These are phyloP conservation scores for Trametes gibbosa DNA, from an alignment of 768 basidiomycete species.

Conservation along the genomic window DNA sequence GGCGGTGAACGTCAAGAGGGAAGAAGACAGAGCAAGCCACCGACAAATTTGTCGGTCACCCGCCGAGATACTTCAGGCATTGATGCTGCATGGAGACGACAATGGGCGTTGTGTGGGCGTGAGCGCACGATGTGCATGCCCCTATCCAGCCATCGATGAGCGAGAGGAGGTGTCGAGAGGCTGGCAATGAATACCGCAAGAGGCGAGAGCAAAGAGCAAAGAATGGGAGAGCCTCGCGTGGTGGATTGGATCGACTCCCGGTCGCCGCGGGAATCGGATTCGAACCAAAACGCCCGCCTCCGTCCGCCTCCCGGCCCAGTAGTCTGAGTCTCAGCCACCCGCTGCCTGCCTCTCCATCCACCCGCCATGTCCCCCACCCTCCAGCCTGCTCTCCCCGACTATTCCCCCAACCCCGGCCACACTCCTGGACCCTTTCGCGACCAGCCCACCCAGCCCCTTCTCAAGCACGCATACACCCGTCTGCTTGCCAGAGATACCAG, in stretches of 20 bases:
- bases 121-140: background rate
- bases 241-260: background rate
- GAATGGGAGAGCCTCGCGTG: background rate
- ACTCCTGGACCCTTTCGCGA: too few relatives aligned
- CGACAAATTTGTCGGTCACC: background rate
- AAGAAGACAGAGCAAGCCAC: background rate
- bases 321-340: background rate
- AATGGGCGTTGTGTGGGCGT: background rate
- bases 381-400: too few relatives aligned
- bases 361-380: background rate
- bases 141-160: too few relatives aligned
- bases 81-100: background rate
- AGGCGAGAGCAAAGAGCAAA: background rate
- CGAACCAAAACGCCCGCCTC: background rate
- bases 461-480: too few relatives aligned
- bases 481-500: too few relatives aligned
- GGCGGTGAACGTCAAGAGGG: background rate
- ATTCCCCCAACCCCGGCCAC: too few relatives aligned
- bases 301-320: background rate
- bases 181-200: background rate
- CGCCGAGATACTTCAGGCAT: background rate
- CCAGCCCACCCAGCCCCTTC: too few relatives aligned
- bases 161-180: too few relatives aligned
- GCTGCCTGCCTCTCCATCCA: background rate
- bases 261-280: background rate